These are phyloP conservation scores for Phytopythium aichiense DNA, from an alignment of 352 stramenopile species.

Conservation along the genomic window DNA sequence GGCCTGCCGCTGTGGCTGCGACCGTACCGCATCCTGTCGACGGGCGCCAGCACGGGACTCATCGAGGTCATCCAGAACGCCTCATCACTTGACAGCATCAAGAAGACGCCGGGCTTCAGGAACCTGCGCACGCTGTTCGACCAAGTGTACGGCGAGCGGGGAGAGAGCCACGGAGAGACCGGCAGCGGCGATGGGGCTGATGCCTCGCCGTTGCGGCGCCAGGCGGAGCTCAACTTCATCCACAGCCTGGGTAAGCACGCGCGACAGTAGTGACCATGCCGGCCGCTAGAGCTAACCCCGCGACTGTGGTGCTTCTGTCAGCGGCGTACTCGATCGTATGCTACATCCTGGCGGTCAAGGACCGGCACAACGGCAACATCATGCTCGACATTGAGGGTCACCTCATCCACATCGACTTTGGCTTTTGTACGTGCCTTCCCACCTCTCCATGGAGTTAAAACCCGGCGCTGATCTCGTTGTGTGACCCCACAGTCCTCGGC, in stretches of 20 bases:
- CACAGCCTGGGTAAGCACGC: slow-evolving; percentile 71
- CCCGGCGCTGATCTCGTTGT: slow-evolving; percentile 1
- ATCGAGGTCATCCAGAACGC: slow-evolving; percentile 96
- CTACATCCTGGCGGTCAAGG: slow-evolving; percentile 98
- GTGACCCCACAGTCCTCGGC: slow-evolving; percentile 46
- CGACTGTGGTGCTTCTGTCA: slow-evolving; percentile 32
- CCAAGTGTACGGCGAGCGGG: slow-evolving; percentile 79
- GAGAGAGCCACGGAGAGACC: slow-evolving; percentile 14
- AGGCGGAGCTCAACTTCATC: slow-evolving; percentile 78
- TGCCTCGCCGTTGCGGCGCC: slow-evolving; percentile 30
- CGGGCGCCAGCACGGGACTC: slow-evolving; percentile 91
- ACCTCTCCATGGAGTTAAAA: not conserved
- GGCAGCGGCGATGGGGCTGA: slow-evolving; percentile 24
- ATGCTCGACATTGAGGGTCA: slow-evolving; percentile 97
- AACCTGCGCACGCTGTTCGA: slow-evolving; percentile 93
- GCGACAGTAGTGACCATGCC: not conserved
- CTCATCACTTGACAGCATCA: slow-evolving; percentile 96
- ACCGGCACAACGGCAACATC: slow-evolving; percentile 99
- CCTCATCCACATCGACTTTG: slow-evolving; percentile 99
- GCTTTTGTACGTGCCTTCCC: slow-evolving; percentile 83
- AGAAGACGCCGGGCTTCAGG: slow-evolving; percentile 86
- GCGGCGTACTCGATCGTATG: slow-evolving; percentile 97
- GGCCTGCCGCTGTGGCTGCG: slow-evolving; percentile 90
- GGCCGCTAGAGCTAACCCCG: not conserved
- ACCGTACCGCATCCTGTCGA: slow-evolving; percentile 96